phyloP scores from a whole-genome alignment of 2,329 filamentous ascomycete species.

The Pseudocercospora crystallina region DNA sequence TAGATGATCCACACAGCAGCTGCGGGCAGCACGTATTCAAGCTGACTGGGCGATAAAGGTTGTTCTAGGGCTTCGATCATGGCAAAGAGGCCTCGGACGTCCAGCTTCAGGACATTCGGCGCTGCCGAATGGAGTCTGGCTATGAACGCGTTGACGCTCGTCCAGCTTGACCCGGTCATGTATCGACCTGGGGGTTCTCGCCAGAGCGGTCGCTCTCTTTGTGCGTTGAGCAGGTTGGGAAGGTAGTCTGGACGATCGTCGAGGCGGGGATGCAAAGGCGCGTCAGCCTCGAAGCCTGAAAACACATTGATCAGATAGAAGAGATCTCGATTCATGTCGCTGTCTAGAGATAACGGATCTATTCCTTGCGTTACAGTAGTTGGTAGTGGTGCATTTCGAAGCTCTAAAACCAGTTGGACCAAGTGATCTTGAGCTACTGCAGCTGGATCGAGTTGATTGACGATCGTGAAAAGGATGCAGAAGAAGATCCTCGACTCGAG shows the following conservation, averaged over 20 bases:
- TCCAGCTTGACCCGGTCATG: background rate
- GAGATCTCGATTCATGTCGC: background rate
- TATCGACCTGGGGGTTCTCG: background rate
- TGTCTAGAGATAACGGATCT: background rate
- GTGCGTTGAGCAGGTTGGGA: too few relatives aligned
- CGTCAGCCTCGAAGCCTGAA: background rate
- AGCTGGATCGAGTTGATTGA: background rate
- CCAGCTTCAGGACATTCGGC: background rate
- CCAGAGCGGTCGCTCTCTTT: background rate
- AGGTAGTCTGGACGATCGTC: background rate
- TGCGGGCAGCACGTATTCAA: background rate
- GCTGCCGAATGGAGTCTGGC: background rate
- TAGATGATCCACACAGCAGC: background rate
- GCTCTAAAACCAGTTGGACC: background rate
- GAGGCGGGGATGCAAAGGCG: background rate
- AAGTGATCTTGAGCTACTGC: background rate
- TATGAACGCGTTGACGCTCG: background rate
- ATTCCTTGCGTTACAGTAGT: background rate
- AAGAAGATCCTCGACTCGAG: background rate
- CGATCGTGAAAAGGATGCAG: background rate
- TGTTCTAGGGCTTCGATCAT: constrained; percentile 4
- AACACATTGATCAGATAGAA: background rate
- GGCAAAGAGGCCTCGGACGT: background rate
- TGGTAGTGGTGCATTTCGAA: background rate
- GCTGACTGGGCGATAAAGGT: background rate